Evolutionary conservation across 352 stramenopile species (phyloP).

Genomic region (Globisporangium paroecandrum): DNA sequence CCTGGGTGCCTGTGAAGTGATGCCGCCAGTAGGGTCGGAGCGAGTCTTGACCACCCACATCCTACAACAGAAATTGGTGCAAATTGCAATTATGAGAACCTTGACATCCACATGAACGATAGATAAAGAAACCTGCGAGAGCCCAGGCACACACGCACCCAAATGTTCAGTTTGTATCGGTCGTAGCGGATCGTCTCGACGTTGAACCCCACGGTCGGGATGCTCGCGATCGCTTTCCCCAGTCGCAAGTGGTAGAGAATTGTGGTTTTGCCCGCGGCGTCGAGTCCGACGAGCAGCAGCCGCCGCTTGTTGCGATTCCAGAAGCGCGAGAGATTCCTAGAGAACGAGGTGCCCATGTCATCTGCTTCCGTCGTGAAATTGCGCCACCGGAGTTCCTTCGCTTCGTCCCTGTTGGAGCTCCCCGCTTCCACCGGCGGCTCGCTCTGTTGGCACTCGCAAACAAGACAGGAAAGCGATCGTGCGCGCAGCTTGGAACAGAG

Average conservation of each 20-base stretch:
- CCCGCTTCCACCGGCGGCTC: not conserved
- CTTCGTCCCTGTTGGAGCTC: not conserved
- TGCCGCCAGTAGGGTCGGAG: slow-evolving; percentile 80
- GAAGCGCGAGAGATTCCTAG: slow-evolving; percentile 56
- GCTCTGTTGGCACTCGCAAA: not conserved
- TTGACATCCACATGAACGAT: not conserved
- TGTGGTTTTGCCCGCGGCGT: slow-evolving; percentile 77
- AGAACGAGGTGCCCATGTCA: slow-evolving; percentile 73
- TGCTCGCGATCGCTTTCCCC: slow-evolving; percentile 72
- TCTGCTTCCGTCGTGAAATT: slow-evolving; percentile 16
- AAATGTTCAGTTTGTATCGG: slow-evolving; percentile 77
- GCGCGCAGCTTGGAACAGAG: not conserved
- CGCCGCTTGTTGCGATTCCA: slow-evolving; percentile 79
- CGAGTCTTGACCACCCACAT: slow-evolving; percentile 78
- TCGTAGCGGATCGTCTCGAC: slow-evolving; percentile 75
- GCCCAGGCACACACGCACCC: slow-evolving; percentile 27
- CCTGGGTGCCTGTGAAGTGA: slow-evolving; percentile 82
- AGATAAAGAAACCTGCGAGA: not conserved
- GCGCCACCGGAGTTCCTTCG: not conserved
- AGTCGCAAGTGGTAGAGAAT: slow-evolving; percentile 79
- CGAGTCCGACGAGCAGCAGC: slow-evolving; percentile 70
- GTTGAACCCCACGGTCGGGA: slow-evolving; percentile 83
- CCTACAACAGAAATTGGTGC: slow-evolving; percentile 25
- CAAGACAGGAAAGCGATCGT: not conserved
- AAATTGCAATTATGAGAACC: not conserved